A percentile compares a stretch with the other conserved stretches of the same genome.
These are phyloP conservation scores for Stachybotrys chartarum DNA, from an alignment of 2,329 filamentous ascomycete genomes.

Conservation along the genomic window DNA sequence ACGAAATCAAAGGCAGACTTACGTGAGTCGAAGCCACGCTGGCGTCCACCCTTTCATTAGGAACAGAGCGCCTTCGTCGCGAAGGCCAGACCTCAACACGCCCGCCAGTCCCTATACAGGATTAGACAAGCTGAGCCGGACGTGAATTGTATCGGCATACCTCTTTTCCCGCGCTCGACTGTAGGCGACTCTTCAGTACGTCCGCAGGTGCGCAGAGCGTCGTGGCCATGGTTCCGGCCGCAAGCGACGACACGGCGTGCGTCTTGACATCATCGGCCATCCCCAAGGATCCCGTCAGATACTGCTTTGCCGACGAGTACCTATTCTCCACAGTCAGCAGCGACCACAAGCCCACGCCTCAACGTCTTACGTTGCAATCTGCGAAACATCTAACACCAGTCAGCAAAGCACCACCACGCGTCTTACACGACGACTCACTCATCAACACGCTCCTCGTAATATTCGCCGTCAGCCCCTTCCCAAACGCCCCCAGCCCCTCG, in stretches of 20 bases:
- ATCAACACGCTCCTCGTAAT: constrained; percentile 35
- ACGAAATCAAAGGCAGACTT: constrained; percentile 7
- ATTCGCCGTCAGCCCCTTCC: constrained; percentile 30
- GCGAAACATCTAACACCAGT: constrained; percentile 27
- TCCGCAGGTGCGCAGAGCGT: constrained; percentile 37
- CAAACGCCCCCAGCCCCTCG: constrained; percentile 30
- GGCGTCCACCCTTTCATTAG: constrained; percentile 40
- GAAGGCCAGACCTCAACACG: constrained; percentile 24
- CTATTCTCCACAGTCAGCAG: constrained; percentile 10
- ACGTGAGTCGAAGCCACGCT: constrained; percentile 36
- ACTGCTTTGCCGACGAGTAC: constrained; percentile 26
- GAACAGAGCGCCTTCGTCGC: constrained; percentile 31
- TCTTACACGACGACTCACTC: constrained; percentile 22
- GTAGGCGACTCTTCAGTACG: constrained; percentile 35
- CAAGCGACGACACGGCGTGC: constrained; percentile 30
- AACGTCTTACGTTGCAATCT: constrained; percentile 36
- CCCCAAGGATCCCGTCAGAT: constrained; percentile 16
- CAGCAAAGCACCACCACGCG: constrained; percentile 5
- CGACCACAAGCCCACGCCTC: neutral
- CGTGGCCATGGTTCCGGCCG: constrained; percentile 37
- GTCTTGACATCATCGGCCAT: constrained; percentile 31
- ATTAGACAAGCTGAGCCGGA: too few species aligned
- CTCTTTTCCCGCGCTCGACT: constrained; percentile 19
- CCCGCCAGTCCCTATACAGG: constrained; percentile 20
- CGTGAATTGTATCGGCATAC: constrained; percentile 4